Percentiles rank a stretch among this genome's conserved stretches.
Conservation (phyloP, 2,329 filamentous ascomycete species). For the Clathrospora elynae region DNA sequence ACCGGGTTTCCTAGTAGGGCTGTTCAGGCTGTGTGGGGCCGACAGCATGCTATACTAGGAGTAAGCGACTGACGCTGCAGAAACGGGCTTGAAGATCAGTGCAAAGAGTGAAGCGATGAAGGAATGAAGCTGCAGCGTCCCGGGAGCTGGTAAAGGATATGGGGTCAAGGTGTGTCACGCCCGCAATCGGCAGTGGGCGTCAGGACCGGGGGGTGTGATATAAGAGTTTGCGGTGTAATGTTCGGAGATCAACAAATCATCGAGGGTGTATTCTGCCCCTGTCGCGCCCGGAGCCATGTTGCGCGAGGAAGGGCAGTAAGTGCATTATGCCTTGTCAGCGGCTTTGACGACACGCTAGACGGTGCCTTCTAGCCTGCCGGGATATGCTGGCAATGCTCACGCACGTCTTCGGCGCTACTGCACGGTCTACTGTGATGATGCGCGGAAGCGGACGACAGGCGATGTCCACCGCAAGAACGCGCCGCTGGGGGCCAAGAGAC, state of each 20-base stretch:
- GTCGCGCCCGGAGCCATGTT: constrained; percentile 29
- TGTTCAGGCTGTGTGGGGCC: constrained; percentile 24
- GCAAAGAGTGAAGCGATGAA: constrained; percentile 10
- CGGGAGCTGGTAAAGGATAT: constrained; percentile 14
- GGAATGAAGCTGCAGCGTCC: constrained; percentile 20
- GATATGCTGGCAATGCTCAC: constrained; percentile 23
- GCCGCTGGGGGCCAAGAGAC: constrained; percentile 18
- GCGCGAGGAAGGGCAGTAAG: constrained; percentile 34
- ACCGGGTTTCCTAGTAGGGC: constrained; percentile 14
- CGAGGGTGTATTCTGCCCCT: constrained; percentile 26
- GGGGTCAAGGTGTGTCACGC: constrained; percentile 22
- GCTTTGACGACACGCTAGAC: constrained; percentile 31
- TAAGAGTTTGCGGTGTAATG: constrained; percentile 43
- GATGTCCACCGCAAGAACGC: constrained; percentile 25
- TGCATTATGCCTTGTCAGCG: constrained; percentile 34
- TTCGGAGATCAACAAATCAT: constrained; percentile 39
- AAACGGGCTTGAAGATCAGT: constrained; percentile 11
- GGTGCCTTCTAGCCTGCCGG: constrained; percentile 12
- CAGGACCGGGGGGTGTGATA: constrained; percentile 39
- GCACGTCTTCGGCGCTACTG: constrained; percentile 35
- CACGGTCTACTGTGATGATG: constrained; percentile 31
- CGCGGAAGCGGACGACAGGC: constrained; percentile 37
- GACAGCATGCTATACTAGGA: constrained; percentile 22
- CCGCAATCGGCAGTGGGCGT: constrained; percentile 29
- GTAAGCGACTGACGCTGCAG: constrained; percentile 17